phyloP scores from a whole-genome alignment of 2,329 filamentous ascomycete genomes.

The Talaromyces verruculosus region DNA sequence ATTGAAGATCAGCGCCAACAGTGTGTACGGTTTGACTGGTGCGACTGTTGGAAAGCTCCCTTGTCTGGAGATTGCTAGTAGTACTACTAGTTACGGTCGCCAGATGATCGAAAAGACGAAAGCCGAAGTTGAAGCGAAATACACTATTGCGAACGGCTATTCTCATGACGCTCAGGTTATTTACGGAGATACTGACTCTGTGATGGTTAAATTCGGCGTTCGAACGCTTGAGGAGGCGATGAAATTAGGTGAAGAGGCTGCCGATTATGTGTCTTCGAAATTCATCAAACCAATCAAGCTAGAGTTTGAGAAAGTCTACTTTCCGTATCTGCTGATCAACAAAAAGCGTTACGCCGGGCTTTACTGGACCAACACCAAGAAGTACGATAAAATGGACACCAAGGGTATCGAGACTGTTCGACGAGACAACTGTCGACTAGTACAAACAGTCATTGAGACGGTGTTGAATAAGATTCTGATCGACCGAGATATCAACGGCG shows the following conservation, averaged over 20 bases:
- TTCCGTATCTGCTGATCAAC: constrained; percentile 96
- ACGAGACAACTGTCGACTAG: constrained; percentile 90
- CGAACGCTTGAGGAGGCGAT: constrained; percentile 84
- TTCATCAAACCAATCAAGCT: constrained; percentile 97
- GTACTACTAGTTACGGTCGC: constrained; percentile 93
- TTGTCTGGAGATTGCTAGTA: constrained; percentile 91
- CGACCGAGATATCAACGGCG: constrained; percentile 82
- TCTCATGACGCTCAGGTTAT: constrained; percentile 93
- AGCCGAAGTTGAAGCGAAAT: constrained; percentile 85
- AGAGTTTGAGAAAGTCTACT: constrained; percentile 99
- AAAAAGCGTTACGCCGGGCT: constrained; percentile 99
- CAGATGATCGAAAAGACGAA: constrained; percentile 99
- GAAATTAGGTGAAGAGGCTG: constrained; percentile 92
- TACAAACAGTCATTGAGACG: constrained; percentile 96
- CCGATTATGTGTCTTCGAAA: constrained; percentile 81
- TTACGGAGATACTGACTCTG: constrained; percentile 97
- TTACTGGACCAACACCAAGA: constrained; percentile 91
- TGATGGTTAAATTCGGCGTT: constrained; percentile 99
- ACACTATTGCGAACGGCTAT: constrained; percentile 92
- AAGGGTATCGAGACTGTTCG: constrained; percentile 99
- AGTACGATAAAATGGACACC: constrained; percentile 99
- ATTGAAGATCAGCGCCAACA: constrained; percentile 95
- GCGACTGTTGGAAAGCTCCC: constrained; percentile 94
- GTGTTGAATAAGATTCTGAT: constrained; percentile 94
- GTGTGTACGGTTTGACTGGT: constrained; percentile 94